These are phyloP conservation scores for Populus hybrid DNA, from an alignment of 441 rosid species.

Conservation along the genomic window DNA sequence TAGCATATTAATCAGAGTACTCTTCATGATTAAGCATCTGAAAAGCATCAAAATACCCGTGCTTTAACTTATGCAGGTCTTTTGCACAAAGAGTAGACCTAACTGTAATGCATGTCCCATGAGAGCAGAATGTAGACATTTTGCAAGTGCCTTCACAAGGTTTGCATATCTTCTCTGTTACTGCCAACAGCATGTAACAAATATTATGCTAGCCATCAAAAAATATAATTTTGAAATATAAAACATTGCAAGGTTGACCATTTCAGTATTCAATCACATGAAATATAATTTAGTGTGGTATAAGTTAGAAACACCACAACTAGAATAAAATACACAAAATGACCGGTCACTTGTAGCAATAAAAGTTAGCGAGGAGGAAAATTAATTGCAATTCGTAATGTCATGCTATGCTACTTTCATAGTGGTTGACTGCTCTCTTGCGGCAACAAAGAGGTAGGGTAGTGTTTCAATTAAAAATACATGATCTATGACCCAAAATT, in stretches of 20 bases:
- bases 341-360: neutral
- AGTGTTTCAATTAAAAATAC: neutral
- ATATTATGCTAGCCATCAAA: neutral
- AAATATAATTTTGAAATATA: slow-evolving; percentile 1
- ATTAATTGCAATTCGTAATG: neutral
- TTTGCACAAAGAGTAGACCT: no score
- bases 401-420: neutral
- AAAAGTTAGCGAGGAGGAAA: neutral
- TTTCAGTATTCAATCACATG: neutral
- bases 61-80: no score
- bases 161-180: slow-evolving; percentile 27
- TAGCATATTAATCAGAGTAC: no score
- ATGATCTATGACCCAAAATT: neutral
- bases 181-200: neutral
- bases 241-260: neutral
- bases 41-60: no score
- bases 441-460: neutral
- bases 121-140: slow-evolving; percentile 98
- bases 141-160: slow-evolving; percentile 99
- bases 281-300: neutral
- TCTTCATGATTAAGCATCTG: no score
- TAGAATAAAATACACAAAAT: neutral
- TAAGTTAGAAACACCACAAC: neutral
- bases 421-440: neutral
- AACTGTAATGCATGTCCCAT: no score